phyloP scores from a whole-genome alignment of 1,139 yeast genomes.

The Kurtzmaniella quercitrusa region DNA sequence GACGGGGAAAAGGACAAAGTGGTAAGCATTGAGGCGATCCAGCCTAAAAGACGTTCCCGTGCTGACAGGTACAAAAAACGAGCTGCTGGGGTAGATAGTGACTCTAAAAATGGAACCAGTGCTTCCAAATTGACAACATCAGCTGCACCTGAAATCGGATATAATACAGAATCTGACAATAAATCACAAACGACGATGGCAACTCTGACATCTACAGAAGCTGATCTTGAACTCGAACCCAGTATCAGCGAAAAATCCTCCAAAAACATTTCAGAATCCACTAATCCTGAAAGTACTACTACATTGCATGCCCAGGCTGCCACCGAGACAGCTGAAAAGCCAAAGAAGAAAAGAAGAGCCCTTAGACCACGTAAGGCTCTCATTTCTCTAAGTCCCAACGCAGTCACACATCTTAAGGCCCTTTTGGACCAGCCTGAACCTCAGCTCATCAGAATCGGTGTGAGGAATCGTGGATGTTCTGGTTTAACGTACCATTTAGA shows the following conservation, averaged over 20 bases:
- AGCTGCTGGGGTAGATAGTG: conserved; percentile 2
- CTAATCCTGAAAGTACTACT: conserved; percentile 5
- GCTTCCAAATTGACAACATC: conserved; percentile 5
- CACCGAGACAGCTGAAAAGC: conserved; percentile 7
- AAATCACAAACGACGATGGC: not conserved
- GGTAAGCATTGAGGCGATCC: conserved; percentile 8
- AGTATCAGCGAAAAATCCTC: conserved; percentile 1
- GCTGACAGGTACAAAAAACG: conserved; percentile 29
- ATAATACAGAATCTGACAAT: not conserved
- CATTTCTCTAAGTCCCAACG: conserved; percentile 71
- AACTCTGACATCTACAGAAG: not conserved
- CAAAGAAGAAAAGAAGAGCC: conserved; percentile 56
- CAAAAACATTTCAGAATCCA: conserved; percentile 8
- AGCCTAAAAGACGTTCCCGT: conserved; percentile 32
- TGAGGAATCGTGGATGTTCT: conserved; percentile 94
- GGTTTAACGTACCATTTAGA: conserved; percentile 90
- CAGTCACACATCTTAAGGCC: conserved; percentile 63
- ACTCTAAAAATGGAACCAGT: conserved; percentile 2
- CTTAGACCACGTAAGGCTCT: conserved; percentile 83
- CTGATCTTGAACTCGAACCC: too few species aligned
- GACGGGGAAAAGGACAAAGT: conserved; percentile 8
- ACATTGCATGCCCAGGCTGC: conserved; percentile 2
- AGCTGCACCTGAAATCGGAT: not conserved
- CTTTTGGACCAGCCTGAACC: conserved; percentile 81
- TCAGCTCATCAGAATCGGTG: conserved; percentile 85